Evolutionary conservation across 495 filamentous ascomycete genomes (phyloP), one percentile per base, ranked within the genome.

Genomic region (Clohesyomyces aquaticus): DNA sequence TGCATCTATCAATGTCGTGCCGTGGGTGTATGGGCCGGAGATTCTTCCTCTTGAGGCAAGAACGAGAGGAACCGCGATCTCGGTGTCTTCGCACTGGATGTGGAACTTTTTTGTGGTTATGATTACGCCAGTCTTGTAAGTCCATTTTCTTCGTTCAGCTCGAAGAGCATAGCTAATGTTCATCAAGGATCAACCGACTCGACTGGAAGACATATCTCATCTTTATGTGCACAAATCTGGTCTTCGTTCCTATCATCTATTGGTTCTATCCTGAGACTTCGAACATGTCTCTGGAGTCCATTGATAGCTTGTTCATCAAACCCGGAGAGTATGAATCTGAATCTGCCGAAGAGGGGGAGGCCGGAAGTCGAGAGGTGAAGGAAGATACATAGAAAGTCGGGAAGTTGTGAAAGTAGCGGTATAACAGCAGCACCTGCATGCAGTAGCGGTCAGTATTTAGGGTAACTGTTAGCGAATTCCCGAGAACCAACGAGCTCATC

Each of bases 1-100:
- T 6, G 75, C 75, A 18, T 73, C 75, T 9, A 74, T 77, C 26
- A 80, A 79, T 51, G 77, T 75, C 35, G 75, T 81, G 0, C 77
- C 78, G 0, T 81, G 79, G 79, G 68, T 75, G 1, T 78, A 79
- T 60, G 74, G 73, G 0, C 75, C 77, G 0, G 77, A 80, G 68
- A 74, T 79, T 21, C 61, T 77, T 21, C 77, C 77, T 3, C 23
- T 71, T 49, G 23, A 58, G 52, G 42, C 58, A 45, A 35, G 52
- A 46, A 73, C 77, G 1, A 75, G 75, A 32, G 78, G 76, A 28
- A 77, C 74, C 3, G 75, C 77, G 11, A 71, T 78, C 42, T 73
- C 71, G 1, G 66, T 76, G 16, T 74, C 71, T 11, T 73, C 74
- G 6, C 77, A 78, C 49, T 79, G 76, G 74, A 72, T 78, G 8